These are phyloP conservation scores for Fusarium scirpi DNA, from an alignment of 2,329 filamentous ascomycete genomes.

Conservation along the genomic window DNA sequence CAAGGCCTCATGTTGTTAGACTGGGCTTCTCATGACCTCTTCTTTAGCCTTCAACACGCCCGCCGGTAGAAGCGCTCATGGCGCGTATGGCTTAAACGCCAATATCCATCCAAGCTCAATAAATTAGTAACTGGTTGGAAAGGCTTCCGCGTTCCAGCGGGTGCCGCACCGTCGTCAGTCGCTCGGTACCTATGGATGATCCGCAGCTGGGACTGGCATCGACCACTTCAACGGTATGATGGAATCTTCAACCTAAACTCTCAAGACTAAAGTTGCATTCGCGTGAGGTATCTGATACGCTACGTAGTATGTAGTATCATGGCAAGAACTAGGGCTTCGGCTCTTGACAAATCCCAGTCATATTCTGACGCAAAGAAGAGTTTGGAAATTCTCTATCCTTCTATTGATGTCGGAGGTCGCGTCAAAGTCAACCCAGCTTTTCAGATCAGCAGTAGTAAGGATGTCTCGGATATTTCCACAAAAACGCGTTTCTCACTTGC, in stretches of 20 bases:
- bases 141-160: background rate
- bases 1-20: background rate
- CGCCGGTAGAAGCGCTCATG: conserved; percentile 17
- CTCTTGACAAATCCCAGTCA: background rate
- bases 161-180: conserved; percentile 21
- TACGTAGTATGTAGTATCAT: background rate
- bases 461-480: conserved; percentile 38
- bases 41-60: conserved; percentile 4
- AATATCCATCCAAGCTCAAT: background rate
- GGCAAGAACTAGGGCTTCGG: background rate
- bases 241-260: background rate
- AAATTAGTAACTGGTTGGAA: background rate
- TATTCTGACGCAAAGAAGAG: background rate
- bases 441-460: conserved; percentile 31
- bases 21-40: background rate
- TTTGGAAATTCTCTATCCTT: background rate
- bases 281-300: background rate
- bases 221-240: background rate
- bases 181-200: conserved; percentile 19
- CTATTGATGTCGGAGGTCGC: background rate
- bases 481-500: conserved; percentile 3
- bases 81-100: conserved; percentile 26
- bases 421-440: background rate
- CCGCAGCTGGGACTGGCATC: conserved; percentile 20
- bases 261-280: background rate